Evolutionary conservation across 192 early-diverging fungal genomes (phyloP).

Genomic region (Linnemannia exigua): DNA sequence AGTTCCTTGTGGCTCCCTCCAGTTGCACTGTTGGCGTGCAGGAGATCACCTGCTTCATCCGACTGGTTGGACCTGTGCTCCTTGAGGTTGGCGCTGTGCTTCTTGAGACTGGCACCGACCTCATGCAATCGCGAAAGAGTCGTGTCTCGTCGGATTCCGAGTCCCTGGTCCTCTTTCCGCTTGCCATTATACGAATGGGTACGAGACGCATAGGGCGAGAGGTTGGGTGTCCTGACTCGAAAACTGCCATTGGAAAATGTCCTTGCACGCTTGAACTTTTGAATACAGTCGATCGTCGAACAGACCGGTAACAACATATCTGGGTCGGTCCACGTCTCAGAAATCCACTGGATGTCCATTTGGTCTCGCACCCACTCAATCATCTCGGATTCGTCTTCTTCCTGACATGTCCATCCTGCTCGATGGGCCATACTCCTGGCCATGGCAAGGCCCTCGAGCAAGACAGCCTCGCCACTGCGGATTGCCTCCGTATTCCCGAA

Average conservation of each 20-base stretch:
- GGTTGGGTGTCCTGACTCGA: conserved; percentile 23
- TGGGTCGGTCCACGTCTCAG: not conserved
- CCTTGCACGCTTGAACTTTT: conserved; percentile 4
- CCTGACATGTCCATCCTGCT: conserved; percentile 47
- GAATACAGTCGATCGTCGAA: conserved; percentile 9
- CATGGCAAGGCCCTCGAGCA: conserved; percentile 46
- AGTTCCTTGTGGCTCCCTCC: not conserved
- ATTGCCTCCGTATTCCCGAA: conserved; percentile 45
- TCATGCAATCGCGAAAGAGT: conserved; percentile 30
- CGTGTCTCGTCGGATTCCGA: conserved; percentile 19
- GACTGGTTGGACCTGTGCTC: not conserved
- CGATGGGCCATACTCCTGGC: conserved; percentile 33
- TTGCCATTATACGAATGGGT: conserved; percentile 22
- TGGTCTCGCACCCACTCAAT: conserved; percentile 53
- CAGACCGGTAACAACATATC: conserved; percentile 5
- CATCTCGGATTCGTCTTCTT: conserved; percentile 48
- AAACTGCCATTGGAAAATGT: conserved; percentile 15
- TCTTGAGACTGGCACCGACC: conserved; percentile 6
- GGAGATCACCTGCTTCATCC: not conserved
- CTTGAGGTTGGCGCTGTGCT: conserved; percentile 11
- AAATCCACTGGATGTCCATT: conserved; percentile 42
- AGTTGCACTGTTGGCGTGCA: not conserved
- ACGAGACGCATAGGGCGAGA: conserved; percentile 39
- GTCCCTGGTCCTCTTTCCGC: not conserved
- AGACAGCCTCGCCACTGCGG: conserved; percentile 41